A percentile compares a stretch with the other conserved stretches of the same genome.
These are phyloP conservation scores for Fusarium transvaalense DNA, from an alignment of 2,329 filamentous ascomycete genomes.

Conservation along the genomic window DNA sequence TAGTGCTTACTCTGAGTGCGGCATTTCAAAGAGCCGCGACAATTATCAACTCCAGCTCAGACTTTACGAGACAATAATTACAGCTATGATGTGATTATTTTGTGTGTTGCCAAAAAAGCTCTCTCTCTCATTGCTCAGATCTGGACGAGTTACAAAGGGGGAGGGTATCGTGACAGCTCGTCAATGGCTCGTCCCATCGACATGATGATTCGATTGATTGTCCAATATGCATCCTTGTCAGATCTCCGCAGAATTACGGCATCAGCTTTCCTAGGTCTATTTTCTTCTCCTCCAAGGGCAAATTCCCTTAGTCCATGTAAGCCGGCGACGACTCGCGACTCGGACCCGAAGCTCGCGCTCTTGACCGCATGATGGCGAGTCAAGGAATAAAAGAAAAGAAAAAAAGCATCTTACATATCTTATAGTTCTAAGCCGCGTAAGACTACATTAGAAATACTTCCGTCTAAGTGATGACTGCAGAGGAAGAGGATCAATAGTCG, in stretches of 20 bases:
- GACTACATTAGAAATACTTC: neutral
- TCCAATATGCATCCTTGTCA: conserved; percentile 8
- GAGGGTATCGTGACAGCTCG: conserved; percentile 23
- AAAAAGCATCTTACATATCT: neutral
- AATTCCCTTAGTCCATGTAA: conserved; percentile 14
- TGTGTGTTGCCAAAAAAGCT: neutral
- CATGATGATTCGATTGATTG: neutral
- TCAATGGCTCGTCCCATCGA: conserved; percentile 14
- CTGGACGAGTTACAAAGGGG: conserved; percentile 14
- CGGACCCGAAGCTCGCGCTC: conserved; percentile 17
- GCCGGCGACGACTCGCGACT: neutral
- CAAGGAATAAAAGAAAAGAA: neutral
- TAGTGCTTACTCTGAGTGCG: conserved; percentile 34
- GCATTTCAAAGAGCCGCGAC: conserved; percentile 23
- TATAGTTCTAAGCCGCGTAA: neutral
- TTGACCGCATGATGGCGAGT: neutral
- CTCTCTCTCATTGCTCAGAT: conserved; percentile 22
- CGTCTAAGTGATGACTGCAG: conserved; percentile 36
- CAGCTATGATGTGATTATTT: conserved; percentile 1
- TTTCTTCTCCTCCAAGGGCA: neutral
- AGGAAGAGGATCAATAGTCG: neutral
- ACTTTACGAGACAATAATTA: neutral
- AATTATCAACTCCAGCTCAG: neutral
- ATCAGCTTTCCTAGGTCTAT: neutral
- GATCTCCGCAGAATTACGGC: conserved; percentile 24